Percentiles rank a stretch among this genome's conserved stretches.
Conservation (phyloP, 768 basidiomycete genomes). For the Suillus variegatus region DNA sequence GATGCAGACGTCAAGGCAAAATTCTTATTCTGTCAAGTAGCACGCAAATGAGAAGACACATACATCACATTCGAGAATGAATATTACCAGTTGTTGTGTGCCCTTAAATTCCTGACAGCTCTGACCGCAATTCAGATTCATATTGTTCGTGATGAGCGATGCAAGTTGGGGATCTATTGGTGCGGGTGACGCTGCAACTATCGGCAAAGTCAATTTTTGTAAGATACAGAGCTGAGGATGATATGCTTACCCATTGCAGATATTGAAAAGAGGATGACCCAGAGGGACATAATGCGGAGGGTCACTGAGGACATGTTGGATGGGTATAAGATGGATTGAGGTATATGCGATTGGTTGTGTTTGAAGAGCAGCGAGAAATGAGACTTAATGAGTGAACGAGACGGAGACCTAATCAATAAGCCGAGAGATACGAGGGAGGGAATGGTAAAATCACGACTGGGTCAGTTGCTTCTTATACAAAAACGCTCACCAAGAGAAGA, state of each 20-base stretch:
- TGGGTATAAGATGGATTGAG: constrained; percentile 10
- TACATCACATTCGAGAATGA: neutral
- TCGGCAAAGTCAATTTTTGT: neutral
- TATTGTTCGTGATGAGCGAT: constrained; percentile 23
- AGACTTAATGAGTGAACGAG: constrained; percentile 2
- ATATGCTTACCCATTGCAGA: constrained; percentile 19
- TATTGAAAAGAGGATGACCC: constrained; percentile 23
- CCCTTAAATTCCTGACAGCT: constrained; percentile 23
- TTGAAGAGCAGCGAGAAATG: neutral
- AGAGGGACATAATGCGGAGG: constrained; percentile 21
- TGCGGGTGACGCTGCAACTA: constrained; percentile 26
- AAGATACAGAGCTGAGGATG: too few species aligned
- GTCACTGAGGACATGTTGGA: constrained; percentile 15
- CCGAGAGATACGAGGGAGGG: neutral
- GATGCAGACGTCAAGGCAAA: constrained; percentile 21
- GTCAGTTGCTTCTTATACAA: constrained; percentile 8
- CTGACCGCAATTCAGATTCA: constrained; percentile 23
- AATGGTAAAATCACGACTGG: neutral
- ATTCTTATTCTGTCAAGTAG: constrained; percentile 18
- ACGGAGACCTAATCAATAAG: constrained; percentile 18
- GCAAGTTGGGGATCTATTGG: constrained; percentile 25
- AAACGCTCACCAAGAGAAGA: constrained; percentile 7
- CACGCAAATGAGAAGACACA: neutral
- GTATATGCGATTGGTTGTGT: neutral
- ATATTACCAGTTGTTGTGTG: constrained; percentile 24